These are phyloP conservation scores for Kazachstania viticola DNA, from an alignment of 805 yeast genomes.

Conservation along the genomic window DNA sequence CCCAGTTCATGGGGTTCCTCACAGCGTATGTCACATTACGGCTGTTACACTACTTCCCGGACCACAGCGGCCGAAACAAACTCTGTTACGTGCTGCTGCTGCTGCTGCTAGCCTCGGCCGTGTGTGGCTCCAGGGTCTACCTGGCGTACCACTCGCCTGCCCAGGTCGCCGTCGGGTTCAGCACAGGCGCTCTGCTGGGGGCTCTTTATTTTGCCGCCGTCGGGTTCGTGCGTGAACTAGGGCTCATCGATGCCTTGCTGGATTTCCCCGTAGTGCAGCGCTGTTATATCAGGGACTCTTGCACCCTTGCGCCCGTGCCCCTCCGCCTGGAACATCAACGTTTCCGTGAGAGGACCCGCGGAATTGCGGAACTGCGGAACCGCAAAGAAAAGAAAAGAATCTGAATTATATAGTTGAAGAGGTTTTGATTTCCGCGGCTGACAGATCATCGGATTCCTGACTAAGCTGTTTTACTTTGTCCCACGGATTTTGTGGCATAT, in stretches of 20 bases:
- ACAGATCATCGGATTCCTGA: no score
- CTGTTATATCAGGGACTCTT: conserved; percentile 1
- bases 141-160: conserved; percentile 60
- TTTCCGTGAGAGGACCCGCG: background rate
- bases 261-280: background rate
- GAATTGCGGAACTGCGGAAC: no score
- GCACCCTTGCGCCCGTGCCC: conserved; percentile 1
- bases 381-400: no score
- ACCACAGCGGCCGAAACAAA: background rate
- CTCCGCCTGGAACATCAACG: background rate
- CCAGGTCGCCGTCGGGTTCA: conserved; percentile 67
- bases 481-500: no score
- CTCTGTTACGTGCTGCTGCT: no score
- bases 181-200: conserved; percentile 53
- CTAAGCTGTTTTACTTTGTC: no score
- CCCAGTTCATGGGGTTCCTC: conserved; percentile 89
- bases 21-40: conserved; percentile 43
- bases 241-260: conserved; percentile 1
- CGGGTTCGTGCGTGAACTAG: conserved; percentile 13
- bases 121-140: conserved; percentile 66
- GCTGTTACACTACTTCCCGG: conserved; percentile 26
- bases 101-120: conserved; percentile 13
- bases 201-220: conserved; percentile 42
- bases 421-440: no score
- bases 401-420: no score